Percentiles rank a stretch among this genome's conserved stretches.
These are phyloP conservation scores for Talaromyces pinophilus DNA, from an alignment of 2,329 filamentous ascomycete genomes.

Conservation along the genomic window DNA sequence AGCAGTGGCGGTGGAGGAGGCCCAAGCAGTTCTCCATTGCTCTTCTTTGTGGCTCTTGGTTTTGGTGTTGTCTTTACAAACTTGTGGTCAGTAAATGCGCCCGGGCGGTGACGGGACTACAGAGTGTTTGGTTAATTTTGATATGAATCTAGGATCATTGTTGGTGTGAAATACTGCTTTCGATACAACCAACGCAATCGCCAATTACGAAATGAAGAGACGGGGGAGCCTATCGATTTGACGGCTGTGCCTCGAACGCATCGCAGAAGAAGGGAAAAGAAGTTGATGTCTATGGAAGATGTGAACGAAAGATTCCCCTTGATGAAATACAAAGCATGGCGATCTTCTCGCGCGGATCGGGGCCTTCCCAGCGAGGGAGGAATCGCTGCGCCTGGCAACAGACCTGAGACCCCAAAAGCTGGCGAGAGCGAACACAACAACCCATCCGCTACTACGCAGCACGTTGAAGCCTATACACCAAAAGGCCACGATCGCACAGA, in stretches of 20 bases:
- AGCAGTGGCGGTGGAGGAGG: conserved; percentile 34
- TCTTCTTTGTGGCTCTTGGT: conserved; percentile 93
- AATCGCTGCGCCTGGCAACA: conserved; percentile 70
- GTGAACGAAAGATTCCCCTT: conserved; percentile 97
- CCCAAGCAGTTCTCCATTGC: conserved; percentile 69
- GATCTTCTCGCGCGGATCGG: conserved; percentile 76
- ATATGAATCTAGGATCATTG: conserved; percentile 76
- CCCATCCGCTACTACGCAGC: conserved; percentile 25
- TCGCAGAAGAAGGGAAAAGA: conserved; percentile 89
- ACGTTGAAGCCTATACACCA: conserved; percentile 28
- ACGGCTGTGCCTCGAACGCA: conserved; percentile 82
- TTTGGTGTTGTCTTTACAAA: conserved; percentile 99
- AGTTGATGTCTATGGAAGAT: conserved; percentile 98
- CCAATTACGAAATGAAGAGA: conserved; percentile 71
- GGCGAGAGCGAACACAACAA: conserved; percentile 50
- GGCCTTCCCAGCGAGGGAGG: conserved; percentile 83
- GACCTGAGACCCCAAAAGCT: conserved; percentile 71
- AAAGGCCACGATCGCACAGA: conserved; percentile 27
- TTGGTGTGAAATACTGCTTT: conserved; percentile 99
- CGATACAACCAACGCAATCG: conserved; percentile 95
- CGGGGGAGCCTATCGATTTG: conserved; percentile 85
- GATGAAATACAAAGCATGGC: conserved; percentile 95
- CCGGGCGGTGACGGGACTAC: not conserved
- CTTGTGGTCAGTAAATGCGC: conserved; percentile 72
- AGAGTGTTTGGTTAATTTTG: conserved; percentile 1